Evolutionary conservation across 768 basidiomycete species (phyloP).

Genomic region (Mycena vulgaris): DNA sequence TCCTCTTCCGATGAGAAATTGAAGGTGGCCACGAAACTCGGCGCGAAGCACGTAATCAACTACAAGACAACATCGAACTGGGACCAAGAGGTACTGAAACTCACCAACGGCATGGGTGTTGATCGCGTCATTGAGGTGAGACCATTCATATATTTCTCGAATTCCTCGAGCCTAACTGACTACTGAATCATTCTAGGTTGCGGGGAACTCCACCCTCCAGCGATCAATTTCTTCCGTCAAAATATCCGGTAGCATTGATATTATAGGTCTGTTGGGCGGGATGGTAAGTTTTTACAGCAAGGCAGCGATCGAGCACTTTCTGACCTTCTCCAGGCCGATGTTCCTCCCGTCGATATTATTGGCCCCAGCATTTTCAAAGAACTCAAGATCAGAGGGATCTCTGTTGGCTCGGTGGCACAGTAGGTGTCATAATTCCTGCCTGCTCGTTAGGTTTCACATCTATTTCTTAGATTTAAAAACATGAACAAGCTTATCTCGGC

Average conservation of each 20-base stretch:
- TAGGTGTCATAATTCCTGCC: conserved; percentile 29
- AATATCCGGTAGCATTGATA: neutral
- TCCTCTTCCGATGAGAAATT: neutral
- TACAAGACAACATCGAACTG: neutral
- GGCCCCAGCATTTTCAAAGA: neutral
- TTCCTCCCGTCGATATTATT: neutral
- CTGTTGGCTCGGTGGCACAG: neutral
- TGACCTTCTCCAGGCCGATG: neutral
- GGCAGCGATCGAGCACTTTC: neutral
- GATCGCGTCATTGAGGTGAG: neutral
- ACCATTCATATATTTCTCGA: neutral
- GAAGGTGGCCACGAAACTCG: neutral
- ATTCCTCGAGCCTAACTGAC: neutral
- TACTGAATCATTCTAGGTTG: neutral
- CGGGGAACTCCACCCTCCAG: neutral
- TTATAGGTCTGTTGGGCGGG: neutral
- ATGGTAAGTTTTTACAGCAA: conserved; percentile 43
- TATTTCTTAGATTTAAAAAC: conserved; percentile 55
- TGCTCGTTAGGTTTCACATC: neutral
- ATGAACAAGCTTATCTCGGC: conserved; percentile 59
- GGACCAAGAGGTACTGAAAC: neutral
- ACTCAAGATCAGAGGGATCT: neutral
- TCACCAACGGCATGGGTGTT: neutral
- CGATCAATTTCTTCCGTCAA: neutral
- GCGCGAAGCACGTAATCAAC: neutral